Conservation (phyloP, 371 early-diverging fungal species). For the Mucor irregularis region DNA sequence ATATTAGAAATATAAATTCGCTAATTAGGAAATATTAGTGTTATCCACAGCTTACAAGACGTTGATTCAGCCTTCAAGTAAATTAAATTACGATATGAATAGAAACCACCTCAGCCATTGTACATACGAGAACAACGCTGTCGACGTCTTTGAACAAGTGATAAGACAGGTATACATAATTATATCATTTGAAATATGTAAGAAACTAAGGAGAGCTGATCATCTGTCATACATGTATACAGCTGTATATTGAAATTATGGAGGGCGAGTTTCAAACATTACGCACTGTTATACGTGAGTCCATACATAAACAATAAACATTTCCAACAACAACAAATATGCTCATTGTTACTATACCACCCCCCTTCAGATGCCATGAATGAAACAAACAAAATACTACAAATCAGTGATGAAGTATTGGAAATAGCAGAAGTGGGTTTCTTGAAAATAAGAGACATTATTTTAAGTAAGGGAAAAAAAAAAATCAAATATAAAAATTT, state of each 20-base stretch:
- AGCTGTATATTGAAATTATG: conserved; percentile 64
- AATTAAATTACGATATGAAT: conserved; percentile 56
- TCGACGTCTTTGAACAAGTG: conserved; percentile 58
- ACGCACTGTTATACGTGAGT: conserved; percentile 61
- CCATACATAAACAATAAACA: conserved; percentile 4
- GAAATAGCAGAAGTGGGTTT: conserved; percentile 58
- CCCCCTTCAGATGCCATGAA: conserved; percentile 45
- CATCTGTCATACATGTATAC: too few species aligned
- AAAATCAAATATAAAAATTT: neutral
- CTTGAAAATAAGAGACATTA: conserved; percentile 51
- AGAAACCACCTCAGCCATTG: conserved; percentile 31
- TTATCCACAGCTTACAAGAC: conserved; percentile 62
- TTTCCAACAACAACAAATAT: neutral
- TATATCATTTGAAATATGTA: neutral
- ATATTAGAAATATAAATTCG: neutral
- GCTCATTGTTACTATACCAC: too few species aligned
- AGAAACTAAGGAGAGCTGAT: too few species aligned
- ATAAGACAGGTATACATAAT: conserved; percentile 50
- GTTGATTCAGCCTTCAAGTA: conserved; percentile 52
- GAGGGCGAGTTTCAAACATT: conserved; percentile 69
- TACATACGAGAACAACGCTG: conserved; percentile 21
- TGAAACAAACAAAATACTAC: conserved; percentile 50
- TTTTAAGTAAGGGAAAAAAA: conserved; percentile 41
- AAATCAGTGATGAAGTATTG: conserved; percentile 60
- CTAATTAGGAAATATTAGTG: conserved; percentile 29